Evolutionary conservation across 2,329 filamentous ascomycete genomes (phyloP), one percentile per base, ranked within the genome.

Genomic region (Orbilia oligospora): DNA sequence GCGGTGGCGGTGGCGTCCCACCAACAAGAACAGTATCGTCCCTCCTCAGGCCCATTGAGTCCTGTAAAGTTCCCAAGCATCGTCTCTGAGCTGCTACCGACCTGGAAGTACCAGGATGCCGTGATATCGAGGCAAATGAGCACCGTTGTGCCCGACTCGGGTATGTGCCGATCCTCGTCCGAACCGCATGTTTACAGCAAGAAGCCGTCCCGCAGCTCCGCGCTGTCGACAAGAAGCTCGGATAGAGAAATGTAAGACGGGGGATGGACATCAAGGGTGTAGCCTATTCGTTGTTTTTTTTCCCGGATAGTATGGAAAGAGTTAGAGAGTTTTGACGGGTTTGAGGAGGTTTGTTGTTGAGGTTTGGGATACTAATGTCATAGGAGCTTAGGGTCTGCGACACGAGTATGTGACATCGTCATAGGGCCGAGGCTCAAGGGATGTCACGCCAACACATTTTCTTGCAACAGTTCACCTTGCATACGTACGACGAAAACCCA

Each of bases 361-460:
- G 33, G 51, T 33, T 49, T 18, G 24, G 38, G 22, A 36, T 53
- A 36, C 20, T 22, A 49, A 30, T n/a, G 20, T 27, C 6, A 10
- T 2, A 22, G 18, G 41, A 51, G 44, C 55, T 38, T 61, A 18
- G 48, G n/a, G 58, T 65, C 46, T 63, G 72, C 66, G 72, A 76
- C 72, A 56, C 44, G 64, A 44, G 71, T 38, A 10, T 49, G 36
- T 65, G 55, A 44, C 67, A 30, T 77, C 73, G 63, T 77, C 72
- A 67, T 76, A 73, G 68, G 73, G 61, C 73, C 72, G 72, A 77
- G 72, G 72, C 72, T 51, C 24, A 66, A 70, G 51, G 66, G 72
- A 56, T 55, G 20, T 36, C 55, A 41, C 69, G 27, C 70, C 70
- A 73, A 73, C 70, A 73, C 70, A 73, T 73, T 44, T 41, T 48